Conservation (phyloP, 768 basidiomycete genomes). For the Phaeotremella fagi region DNA sequence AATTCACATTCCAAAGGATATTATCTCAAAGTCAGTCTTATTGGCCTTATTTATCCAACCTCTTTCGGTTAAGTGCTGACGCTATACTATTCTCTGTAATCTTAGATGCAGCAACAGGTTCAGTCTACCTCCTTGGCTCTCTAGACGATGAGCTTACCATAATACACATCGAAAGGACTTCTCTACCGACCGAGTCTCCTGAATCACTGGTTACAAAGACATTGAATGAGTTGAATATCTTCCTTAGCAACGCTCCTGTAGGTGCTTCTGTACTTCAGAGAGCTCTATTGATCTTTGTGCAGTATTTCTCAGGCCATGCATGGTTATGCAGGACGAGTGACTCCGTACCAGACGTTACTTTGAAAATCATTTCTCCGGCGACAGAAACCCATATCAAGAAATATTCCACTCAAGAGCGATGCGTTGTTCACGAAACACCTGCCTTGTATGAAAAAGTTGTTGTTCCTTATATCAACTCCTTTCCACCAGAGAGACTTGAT, state of each 20-base stretch:
- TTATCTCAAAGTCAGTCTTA: too few relatives aligned
- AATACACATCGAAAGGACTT: conserved; percentile 33
- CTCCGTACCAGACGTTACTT: conserved; percentile 64
- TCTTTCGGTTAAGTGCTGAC: too few relatives aligned
- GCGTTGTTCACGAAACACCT: conserved; percentile 79
- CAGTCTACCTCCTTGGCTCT: conserved; percentile 64
- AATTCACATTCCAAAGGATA: too few relatives aligned
- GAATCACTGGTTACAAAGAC: conserved; percentile 8
- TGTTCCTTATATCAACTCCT: conserved; percentile 69
- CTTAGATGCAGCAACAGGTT: too few relatives aligned
- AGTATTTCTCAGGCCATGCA: conserved; percentile 1
- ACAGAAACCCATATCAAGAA: conserved; percentile 86
- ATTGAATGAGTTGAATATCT: conserved; percentile 61
- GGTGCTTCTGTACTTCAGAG: conserved; percentile 7
- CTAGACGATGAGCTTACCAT: conserved; percentile 49
- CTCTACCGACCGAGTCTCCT: conserved; percentile 24
- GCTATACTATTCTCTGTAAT: too few relatives aligned
- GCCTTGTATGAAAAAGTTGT: conserved; percentile 67
- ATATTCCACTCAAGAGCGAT: conserved; percentile 69
- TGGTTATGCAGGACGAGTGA: conserved; percentile 23
- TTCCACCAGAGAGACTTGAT: conserved; percentile 70
- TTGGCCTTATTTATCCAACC: too few relatives aligned
- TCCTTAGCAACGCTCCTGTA: conserved; percentile 71
- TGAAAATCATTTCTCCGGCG: conserved; percentile 80
- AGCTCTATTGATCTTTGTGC: neutral